These are phyloP conservation scores for Candida chauliodis DNA, from an alignment of 805 yeast genomes.

Conservation along the genomic window DNA sequence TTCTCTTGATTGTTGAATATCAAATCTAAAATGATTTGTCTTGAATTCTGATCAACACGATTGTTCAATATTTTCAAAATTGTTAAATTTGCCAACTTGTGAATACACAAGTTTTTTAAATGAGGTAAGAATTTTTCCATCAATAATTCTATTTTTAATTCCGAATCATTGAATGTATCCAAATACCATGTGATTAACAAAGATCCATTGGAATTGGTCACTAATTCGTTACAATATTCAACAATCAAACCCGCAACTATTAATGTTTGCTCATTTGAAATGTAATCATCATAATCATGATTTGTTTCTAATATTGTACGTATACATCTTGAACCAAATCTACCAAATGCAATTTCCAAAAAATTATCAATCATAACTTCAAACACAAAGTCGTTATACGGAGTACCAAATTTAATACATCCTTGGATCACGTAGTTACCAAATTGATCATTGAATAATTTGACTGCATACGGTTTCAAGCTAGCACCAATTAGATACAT, in stretches of 20 bases:
- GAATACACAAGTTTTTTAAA: conserved; percentile 63
- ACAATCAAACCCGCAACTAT: conserved; percentile 76
- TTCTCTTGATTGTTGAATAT: conserved; percentile 51
- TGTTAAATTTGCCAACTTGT: conserved; percentile 81
- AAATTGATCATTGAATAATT: conserved; percentile 89
- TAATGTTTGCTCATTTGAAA: conserved; percentile 60
- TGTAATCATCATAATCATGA: conserved; percentile 8
- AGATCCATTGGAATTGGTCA: conserved; percentile 83
- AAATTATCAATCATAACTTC: conserved; percentile 78
- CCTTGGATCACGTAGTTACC: conserved; percentile 97
- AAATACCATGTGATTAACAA: conserved; percentile 89
- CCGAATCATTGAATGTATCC: conserved; percentile 55
- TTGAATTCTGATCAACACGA: conserved; percentile 61
- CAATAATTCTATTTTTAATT: conserved; percentile 44
- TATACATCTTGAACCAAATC: conserved; percentile 94
- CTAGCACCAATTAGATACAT: conserved; percentile 64
- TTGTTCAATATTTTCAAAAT: conserved; percentile 73
- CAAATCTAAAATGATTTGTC: conserved; percentile 56
- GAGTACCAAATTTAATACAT: conserved; percentile 83
- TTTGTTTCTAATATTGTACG: conserved; percentile 87
- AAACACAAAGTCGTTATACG: conserved; percentile 85
- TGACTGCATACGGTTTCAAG: conserved; percentile 76
- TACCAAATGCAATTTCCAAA: conserved; percentile 75
- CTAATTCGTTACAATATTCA: conserved; percentile 72
- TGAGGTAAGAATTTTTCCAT: conserved; percentile 60